These are phyloP conservation scores for Bothriochloa decipiens DNA, from an alignment of 176 grass and related monocot genomes.

Conservation along the genomic window DNA sequence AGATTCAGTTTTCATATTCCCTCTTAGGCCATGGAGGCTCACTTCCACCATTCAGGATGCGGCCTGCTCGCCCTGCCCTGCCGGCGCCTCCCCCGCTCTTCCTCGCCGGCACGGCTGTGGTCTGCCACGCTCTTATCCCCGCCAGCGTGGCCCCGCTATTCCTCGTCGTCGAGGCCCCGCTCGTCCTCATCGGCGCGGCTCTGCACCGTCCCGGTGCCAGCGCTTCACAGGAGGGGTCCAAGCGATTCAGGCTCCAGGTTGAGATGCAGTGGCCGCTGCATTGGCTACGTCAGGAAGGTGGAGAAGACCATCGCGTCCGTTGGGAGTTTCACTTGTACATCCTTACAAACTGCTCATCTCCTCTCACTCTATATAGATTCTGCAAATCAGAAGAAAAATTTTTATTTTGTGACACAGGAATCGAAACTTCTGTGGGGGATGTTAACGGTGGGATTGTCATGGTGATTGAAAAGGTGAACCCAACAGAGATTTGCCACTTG, in stretches of 20 bases:
- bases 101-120: too few species aligned
- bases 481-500: slow-evolving; percentile 36
- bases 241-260: slow-evolving; percentile 29
- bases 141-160: too few species aligned
- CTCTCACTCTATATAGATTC: not conserved
- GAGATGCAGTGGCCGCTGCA: slow-evolving; percentile 52
- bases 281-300: slow-evolving; percentile 45
- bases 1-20: too few species aligned
- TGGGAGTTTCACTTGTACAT: slow-evolving; percentile 1
- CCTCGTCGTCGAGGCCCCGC: too few species aligned
- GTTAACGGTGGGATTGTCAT: slow-evolving; percentile 35
- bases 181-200: too few species aligned
- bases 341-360: not conserved
- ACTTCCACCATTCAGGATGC: too few species aligned
- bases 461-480: slow-evolving; percentile 36
- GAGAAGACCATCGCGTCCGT: slow-evolving; percentile 46
- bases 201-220: too few species aligned
- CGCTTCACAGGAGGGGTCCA: slow-evolving; percentile 22
- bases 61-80: too few species aligned
- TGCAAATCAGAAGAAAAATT: not conserved
- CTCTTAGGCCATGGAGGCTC: too few species aligned
- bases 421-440: slow-evolving; percentile 23
- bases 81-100: too few species aligned
- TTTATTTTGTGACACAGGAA: not conserved
- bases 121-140: too few species aligned